Evolutionary conservation across 352 stramenopile genomes (phyloP).

Genomic region (Pythium rishiriense): DNA sequence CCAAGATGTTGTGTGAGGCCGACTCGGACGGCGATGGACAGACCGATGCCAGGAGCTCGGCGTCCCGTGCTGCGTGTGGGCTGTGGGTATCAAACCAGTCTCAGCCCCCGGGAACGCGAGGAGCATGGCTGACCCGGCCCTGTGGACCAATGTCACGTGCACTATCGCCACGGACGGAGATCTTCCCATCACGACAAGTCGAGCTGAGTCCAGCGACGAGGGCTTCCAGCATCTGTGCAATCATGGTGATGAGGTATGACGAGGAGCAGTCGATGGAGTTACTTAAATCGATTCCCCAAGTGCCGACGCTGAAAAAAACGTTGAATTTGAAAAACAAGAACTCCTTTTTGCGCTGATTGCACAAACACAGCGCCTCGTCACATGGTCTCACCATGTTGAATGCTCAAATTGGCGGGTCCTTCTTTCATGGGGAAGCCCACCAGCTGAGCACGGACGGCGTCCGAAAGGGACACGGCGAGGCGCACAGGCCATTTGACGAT

Average conservation of each 20-base stretch:
- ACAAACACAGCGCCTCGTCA: background rate
- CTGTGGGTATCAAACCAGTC: slow-evolving; percentile 20
- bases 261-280: background rate
- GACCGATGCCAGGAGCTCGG: slow-evolving; percentile 69
- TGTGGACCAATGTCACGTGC: background rate
- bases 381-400: background rate
- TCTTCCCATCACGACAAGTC: background rate
- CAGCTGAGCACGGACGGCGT: background rate
- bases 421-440: background rate
- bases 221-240: too few species aligned
- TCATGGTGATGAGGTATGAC: too few species aligned
- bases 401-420: background rate
- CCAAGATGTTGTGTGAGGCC: slow-evolving; percentile 29
- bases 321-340: background rate
- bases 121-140: slow-evolving; percentile 13
- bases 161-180: too few species aligned
- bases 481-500: too few species aligned
- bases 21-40: slow-evolving; percentile 49
- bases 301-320: too few species aligned
- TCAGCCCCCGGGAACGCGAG: slow-evolving; percentile 22
- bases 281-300: background rate
- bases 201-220: too few species aligned
- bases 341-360: too few species aligned
- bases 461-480: too few species aligned
- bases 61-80: slow-evolving; percentile 58